Base-by-base conservation (phyloP, 352 stramenopile species). In the Pythium sukuiense region DNA sequence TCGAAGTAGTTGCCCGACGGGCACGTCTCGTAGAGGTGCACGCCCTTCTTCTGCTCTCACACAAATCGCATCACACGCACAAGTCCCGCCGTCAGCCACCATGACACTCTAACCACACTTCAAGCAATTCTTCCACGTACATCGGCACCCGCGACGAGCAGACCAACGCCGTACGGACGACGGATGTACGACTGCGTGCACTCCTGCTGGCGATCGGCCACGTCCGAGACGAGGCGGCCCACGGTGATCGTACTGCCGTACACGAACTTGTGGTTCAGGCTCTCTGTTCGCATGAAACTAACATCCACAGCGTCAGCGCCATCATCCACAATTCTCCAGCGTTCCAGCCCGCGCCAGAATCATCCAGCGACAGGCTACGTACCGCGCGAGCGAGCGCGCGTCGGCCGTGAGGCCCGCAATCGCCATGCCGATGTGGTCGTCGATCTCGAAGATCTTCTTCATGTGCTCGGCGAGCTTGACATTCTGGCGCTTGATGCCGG, bases 141-240 rank as follows among this genome's bases (percentile, higher is more conserved):
- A 67, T 93, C 81, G 1, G 89, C 85, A 48, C 85, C 91, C 13
- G 94, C 96, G 54, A 99, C 91, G 16, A 99, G 84, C 48, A 99
- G 85, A 26, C 98, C 98, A 27, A 99, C 97, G 20, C 98, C 98
- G 80, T 99, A 99, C 33, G 98, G 98, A 74, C 98, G 86, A 55
- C 97, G 84, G 33, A 99, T 98, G 83, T 99, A 99, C 41, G 95
- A 99, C 86, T 99, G 98, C 49, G 98, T 99, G 63, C 96, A 99
- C 53, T 98, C 87, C 76, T 99, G 97, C 76, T 99, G 97, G 72
- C 80, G 98, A 84, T 99, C 98, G 7, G 98, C 97, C 16, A 99
- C 77, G 76, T 99, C 96, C 58, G 87, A 92, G 29, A 99, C 97
- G 53, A 99, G 79, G 11, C 96, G 85, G 43, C 94, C 92, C 11